Conservation (phyloP, 2,329 filamentous ascomycete species). For the Rugonectria rugulosa region DNA sequence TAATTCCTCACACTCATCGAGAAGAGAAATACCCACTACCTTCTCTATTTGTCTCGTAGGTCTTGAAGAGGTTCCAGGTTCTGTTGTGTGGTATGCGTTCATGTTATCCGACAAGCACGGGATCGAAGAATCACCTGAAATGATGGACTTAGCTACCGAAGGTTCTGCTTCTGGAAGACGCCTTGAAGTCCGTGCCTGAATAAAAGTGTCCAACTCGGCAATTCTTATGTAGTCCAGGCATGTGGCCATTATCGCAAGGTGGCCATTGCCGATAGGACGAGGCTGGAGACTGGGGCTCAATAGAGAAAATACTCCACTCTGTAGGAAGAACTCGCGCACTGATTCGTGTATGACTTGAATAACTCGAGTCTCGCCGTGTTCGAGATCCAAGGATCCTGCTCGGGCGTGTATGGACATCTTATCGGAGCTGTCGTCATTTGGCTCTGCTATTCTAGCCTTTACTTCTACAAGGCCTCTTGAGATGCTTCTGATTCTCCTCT, state of each 20-base stretch:
- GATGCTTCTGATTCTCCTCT: slow-evolving; percentile 15
- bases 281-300: neutral
- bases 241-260: slow-evolving; percentile 7
- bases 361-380: slow-evolving; percentile 11
- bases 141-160: neutral
- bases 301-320: neutral
- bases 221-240: slow-evolving; percentile 20
- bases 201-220: slow-evolving; percentile 6
- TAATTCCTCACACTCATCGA: neutral
- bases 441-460: neutral
- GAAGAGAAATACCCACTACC: neutral
- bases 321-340: slow-evolving; percentile 6
- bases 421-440: neutral
- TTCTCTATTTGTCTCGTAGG: neutral
- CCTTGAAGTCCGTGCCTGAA: slow-evolving; percentile 1
- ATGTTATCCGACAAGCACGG: no score
- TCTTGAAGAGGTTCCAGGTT: neutral
- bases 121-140: neutral
- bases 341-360: slow-evolving; percentile 22
- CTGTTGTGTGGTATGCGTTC: neutral
- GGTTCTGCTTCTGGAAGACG: neutral
- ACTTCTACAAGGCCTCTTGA: slow-evolving; percentile 22
- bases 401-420: slow-evolving; percentile 1
- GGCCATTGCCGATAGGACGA: neutral
- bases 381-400: slow-evolving; percentile 15